These are phyloP conservation scores for Rhodotorula sp. DNA, from an alignment of 1,284 basidiomycete species.

Conservation along the genomic window DNA sequence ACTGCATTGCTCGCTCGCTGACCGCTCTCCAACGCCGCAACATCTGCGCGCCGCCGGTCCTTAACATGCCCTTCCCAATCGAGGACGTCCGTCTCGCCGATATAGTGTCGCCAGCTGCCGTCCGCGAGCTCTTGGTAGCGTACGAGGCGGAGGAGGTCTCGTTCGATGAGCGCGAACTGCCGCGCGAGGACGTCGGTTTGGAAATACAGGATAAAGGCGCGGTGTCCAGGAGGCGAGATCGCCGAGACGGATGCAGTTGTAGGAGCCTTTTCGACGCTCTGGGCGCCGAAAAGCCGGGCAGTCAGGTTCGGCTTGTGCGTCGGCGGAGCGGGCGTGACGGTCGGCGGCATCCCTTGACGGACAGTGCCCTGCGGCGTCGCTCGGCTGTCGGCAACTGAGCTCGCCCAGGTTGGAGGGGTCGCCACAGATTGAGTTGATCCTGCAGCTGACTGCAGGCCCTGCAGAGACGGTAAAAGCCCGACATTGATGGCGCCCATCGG, in stretches of 20 bases:
- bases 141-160: conserved; percentile 75
- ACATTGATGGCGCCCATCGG: too few species aligned
- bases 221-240: conserved; percentile 49
- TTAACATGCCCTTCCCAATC: conserved; percentile 82
- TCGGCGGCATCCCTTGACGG: background rate
- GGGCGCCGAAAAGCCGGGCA: background rate
- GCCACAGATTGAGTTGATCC: too few species aligned
- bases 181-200: conserved; percentile 64
- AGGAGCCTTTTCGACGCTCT: background rate
- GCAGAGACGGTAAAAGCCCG: too few species aligned
- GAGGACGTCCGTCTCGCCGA: conserved; percentile 59
- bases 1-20: conserved; percentile 48
- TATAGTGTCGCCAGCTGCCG: conserved; percentile 55
- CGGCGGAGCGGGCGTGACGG: background rate
- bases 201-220: conserved; percentile 63
- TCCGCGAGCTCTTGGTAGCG: conserved; percentile 48
- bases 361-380: too few species aligned
- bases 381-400: too few species aligned
- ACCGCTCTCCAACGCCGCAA: conserved; percentile 55
- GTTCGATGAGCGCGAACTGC: conserved; percentile 82
- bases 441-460: too few species aligned
- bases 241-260: background rate
- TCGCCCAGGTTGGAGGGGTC: too few species aligned
- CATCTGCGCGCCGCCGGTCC: conserved; percentile 67
- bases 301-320: background rate